Evolutionary conservation across 2,329 filamentous ascomycete genomes (phyloP).

Genomic region (Aureobasidium zeae): DNA sequence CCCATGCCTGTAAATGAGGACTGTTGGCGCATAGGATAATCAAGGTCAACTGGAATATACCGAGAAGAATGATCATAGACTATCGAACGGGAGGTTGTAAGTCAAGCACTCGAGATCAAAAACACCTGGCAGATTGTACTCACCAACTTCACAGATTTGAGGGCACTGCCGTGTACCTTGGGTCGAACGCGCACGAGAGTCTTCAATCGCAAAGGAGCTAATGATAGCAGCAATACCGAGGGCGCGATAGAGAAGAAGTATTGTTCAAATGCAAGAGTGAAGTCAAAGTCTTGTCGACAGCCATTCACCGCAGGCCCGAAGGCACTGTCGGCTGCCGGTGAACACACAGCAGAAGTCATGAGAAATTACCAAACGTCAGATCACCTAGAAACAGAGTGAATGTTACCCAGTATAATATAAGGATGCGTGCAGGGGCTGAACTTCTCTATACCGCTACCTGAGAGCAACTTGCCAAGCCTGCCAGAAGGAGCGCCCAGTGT

Average conservation of each 20-base stretch:
- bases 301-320: slow-evolving; percentile 15
- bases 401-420: too few relatives aligned
- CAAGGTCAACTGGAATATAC: slow-evolving; percentile 7
- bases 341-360: slow-evolving; percentile 7
- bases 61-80: slow-evolving; percentile 4
- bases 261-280: slow-evolving; percentile 32
- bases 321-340: slow-evolving; percentile 6
- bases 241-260: slow-evolving; percentile 28
- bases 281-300: slow-evolving; percentile 30
- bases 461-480: too few relatives aligned
- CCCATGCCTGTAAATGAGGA: background rate
- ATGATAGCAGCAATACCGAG: slow-evolving; percentile 24
- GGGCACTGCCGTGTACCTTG: slow-evolving; percentile 17
- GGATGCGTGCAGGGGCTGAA: too few relatives aligned
- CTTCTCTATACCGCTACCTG: too few relatives aligned
- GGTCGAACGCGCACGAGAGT: slow-evolving; percentile 24
- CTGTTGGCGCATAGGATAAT: slow-evolving; percentile 9
- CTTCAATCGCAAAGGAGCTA: slow-evolving; percentile 25
- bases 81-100: background rate
- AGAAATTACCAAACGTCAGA: too few relatives aligned
- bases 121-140: background rate
- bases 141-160: slow-evolving; percentile 15
- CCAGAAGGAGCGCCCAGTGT: too few relatives aligned
- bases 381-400: too few relatives aligned
- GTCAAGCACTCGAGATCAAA: background rate